Evolutionary conservation across 192 early-diverging fungal species (phyloP).

Genomic region (Entrophospora sp.): DNA sequence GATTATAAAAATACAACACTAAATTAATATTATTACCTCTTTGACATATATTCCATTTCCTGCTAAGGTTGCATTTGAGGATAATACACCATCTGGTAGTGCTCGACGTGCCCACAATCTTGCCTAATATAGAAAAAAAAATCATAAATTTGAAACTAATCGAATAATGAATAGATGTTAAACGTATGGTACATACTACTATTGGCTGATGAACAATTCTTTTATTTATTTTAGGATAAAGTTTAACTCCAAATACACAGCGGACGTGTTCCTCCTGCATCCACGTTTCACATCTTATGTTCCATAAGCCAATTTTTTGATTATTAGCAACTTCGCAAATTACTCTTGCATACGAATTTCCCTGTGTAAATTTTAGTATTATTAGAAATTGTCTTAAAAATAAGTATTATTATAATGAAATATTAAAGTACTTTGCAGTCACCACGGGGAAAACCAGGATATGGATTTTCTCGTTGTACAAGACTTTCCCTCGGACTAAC

Average conservation of each 20-base stretch:
- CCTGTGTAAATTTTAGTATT: background rate
- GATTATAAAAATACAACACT: background rate
- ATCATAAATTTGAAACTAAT: background rate
- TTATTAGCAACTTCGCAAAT: background rate
- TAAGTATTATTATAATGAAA: constrained; percentile 1
- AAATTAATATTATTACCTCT: background rate
- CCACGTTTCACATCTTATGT: background rate
- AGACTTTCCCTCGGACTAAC: background rate
- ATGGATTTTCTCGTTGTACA: background rate
- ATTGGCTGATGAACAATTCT: constrained; percentile 4
- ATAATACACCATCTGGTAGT: background rate
- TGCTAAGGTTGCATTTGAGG: constrained; percentile 1
- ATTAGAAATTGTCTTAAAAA: background rate
- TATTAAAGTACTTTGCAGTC: background rate
- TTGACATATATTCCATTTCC: background rate
- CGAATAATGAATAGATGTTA: background rate
- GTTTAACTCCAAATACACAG: constrained; percentile 11
- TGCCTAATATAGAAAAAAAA: constrained; percentile 6
- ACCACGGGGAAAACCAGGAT: background rate
- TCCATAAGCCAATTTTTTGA: background rate
- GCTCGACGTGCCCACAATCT: constrained; percentile 5
- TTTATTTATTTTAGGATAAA: background rate
- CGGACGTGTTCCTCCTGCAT: background rate
- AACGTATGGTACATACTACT: background rate
- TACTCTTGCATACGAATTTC: background rate